phyloP scores from a whole-genome alignment of 345 rosid genomes.

The Salix caprea region DNA sequence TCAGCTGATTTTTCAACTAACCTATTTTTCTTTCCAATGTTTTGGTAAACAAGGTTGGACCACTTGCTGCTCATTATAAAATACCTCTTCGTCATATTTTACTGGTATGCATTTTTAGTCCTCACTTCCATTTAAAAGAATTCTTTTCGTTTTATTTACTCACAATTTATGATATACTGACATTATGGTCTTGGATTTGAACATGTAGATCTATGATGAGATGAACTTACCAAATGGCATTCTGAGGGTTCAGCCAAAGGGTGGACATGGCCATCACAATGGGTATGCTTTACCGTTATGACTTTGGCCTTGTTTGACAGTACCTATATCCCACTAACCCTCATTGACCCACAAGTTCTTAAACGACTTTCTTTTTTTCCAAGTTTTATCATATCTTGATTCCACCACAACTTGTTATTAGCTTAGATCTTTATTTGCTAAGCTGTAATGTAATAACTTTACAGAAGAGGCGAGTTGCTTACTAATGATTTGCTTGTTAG shows the following conservation, averaged over 20 bases:
- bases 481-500: background rate
- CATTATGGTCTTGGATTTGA: constrained; percentile 3
- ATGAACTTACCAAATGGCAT: constrained; percentile 93
- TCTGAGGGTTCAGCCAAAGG: constrained; percentile 76
- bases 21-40: constrained; percentile 8
- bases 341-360: background rate
- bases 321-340: too few species aligned
- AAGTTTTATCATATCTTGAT: background rate
- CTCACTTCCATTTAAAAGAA: background rate
- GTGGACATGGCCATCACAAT: constrained; percentile 82
- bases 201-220: constrained; percentile 66
- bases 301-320: background rate
- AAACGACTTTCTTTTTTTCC: background rate
- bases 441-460: background rate
- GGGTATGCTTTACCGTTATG: constrained; percentile 46
- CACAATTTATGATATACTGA: background rate
- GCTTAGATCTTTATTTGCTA: background rate
- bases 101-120: constrained; percentile 40
- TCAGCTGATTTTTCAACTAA: too few species aligned
- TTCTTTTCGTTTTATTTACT: background rate
- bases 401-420: background rate
- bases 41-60: constrained; percentile 77
- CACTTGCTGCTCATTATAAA: constrained; percentile 86
- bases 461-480: background rate
- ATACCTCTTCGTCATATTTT: constrained; percentile 84